A percentile compares a stretch with the other conserved stretches of the same genome.
These are phyloP conservation scores for Planoprotostelium fungivorum DNA, from an alignment of 78 protist species.

Conservation along the genomic window DNA sequence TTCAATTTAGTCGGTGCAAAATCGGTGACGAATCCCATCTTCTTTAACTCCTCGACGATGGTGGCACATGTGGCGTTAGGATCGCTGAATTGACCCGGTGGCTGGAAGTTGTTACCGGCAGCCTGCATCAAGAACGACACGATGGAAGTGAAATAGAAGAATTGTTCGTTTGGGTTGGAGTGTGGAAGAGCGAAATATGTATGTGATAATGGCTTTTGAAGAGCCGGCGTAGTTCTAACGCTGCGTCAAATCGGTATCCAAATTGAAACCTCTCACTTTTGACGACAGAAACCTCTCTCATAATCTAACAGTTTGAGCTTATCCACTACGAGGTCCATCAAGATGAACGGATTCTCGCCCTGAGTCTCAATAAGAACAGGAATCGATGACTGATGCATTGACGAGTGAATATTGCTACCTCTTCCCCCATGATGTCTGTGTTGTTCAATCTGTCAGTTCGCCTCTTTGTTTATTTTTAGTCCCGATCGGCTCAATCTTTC, in stretches of 20 bases:
- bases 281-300: not conserved
- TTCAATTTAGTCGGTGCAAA: not conserved
- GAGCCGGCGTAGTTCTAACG: too few species aligned
- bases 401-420: too few species aligned
- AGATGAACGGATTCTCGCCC: not conserved
- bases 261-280: not conserved
- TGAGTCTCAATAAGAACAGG: too few species aligned
- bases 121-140: not conserved
- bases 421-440: too few species aligned
- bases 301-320: not conserved
- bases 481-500: too few species aligned
- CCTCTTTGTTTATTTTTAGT: too few species aligned
- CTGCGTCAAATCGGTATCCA: too few species aligned
- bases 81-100: not conserved
- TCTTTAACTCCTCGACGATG: not conserved
- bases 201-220: not conserved
- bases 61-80: not conserved
- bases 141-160: not conserved
- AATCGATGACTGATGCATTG: too few species aligned
- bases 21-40: not conserved
- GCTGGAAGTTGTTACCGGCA: not conserved
- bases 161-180: not conserved
- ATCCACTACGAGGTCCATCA: not conserved
- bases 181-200: not conserved
- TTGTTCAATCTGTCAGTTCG: too few species aligned